Percentiles rank a stretch among this genome's conserved stretches.
phyloP scores from a whole-genome alignment of 768 basidiomycete species.

The Infundibulicybe gibba region DNA sequence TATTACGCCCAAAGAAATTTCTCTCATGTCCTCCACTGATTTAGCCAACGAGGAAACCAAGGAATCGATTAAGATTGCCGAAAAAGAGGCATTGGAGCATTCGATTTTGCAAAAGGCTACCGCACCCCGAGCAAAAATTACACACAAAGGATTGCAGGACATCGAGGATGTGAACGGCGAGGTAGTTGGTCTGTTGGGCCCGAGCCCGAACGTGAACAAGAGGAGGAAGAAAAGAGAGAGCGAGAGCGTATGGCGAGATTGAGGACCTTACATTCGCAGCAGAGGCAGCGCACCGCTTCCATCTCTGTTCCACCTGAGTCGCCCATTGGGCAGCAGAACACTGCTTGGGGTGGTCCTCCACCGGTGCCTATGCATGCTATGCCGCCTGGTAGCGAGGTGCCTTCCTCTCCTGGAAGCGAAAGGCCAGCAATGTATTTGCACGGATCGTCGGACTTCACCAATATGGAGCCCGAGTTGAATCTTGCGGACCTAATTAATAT shows the following conservation, averaged over 20 bases:
- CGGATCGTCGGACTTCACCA: slow-evolving; percentile 32
- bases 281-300: slow-evolving; percentile 48
- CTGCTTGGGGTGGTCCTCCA: slow-evolving; percentile 63
- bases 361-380: slow-evolving; percentile 48
- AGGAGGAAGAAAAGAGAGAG: slow-evolving; percentile 69
- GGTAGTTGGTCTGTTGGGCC: slow-evolving; percentile 33
- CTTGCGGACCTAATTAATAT: slow-evolving; percentile 76
- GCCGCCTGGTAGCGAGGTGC: slow-evolving; percentile 17
- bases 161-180: slow-evolving; percentile 75
- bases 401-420: slow-evolving; percentile 9
- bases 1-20: slow-evolving; percentile 69
- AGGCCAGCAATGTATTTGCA: slow-evolving; percentile 27
- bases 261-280: slow-evolving; percentile 38
- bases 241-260: slow-evolving; percentile 65
- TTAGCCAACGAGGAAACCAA: slow-evolving; percentile 85
- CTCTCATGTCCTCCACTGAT: slow-evolving; percentile 85
- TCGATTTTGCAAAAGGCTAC: slow-evolving; percentile 75
- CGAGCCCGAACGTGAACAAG: slow-evolving; percentile 61
- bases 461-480: slow-evolving; percentile 61
- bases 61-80: slow-evolving; percentile 76
- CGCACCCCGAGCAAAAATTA: slow-evolving; percentile 75
- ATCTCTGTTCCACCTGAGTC: slow-evolving; percentile 73
- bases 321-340: slow-evolving; percentile 43
- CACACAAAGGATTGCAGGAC: slow-evolving; percentile 90
- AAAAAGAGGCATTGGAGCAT: slow-evolving; percentile 80